Evolutionary conservation across 2,329 filamentous ascomycete genomes (phyloP), one percentile per base, ranked within the genome.

Genomic region (Ampelomyces quisqualis): DNA sequence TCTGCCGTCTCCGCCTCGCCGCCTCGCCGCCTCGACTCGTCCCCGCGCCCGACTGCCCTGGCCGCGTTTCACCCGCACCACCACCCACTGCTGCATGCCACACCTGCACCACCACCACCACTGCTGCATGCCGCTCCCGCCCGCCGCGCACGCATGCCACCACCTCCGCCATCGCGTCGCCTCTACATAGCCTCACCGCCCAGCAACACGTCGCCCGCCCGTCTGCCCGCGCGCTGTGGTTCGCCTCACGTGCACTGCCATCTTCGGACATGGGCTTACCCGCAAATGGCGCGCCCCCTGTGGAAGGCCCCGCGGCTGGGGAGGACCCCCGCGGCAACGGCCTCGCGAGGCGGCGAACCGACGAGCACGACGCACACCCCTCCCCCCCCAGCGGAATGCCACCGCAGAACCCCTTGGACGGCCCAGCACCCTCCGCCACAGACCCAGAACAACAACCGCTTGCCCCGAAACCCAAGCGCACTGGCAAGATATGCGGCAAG

Each of bases 401-500:
- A 8, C 55, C 57, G 3, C 55, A 56, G 15, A 53, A 58, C 38
- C 55, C 49, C 32, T 33, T 43, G 38, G 55, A 55, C 26, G 42
- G 47, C 5, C 60, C 60, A 8, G 18, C 47, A 22, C 53, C 62
- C 35, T 62, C 60, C 17, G 48, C 52, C 27, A 65, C 59, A 21
- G 63, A 67, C 34, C 61, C 63, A 2, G 47, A 53, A 15, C 56
- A 56, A n/a, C 57, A 52, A 21, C n/a, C n/a, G n/a, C 47, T 51
- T n/a, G 38, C 45, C 27, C 48, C 61, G 21, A 61, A 58, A 33
- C 58, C 61, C 9, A 63, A 57, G 54, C 54, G 62, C 40, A 67
- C 58, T 31, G 62, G 59, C 24, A 68, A 73, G 47, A 67, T 69
- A 29, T 77, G 88, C 71, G 90, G 89, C 61, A 96, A 95, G 70